phyloP scores from a whole-genome alignment of 176 grass and related monocot species.

The Echinochloa phyllopogon region DNA sequence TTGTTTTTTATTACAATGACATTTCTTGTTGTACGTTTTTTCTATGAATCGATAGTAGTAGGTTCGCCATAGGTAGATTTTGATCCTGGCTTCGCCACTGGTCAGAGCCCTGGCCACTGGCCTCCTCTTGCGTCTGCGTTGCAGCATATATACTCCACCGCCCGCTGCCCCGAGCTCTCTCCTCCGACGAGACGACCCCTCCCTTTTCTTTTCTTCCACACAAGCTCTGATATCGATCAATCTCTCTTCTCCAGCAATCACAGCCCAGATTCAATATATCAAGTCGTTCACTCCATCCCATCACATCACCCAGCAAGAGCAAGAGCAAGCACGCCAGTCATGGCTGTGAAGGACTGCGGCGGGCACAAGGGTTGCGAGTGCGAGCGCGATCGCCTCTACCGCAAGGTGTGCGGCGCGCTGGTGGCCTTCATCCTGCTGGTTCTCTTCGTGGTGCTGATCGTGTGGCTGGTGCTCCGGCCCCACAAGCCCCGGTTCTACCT shows the following conservation, averaged over 20 bases:
- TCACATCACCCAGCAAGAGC: too few species aligned
- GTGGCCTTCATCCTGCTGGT: background rate
- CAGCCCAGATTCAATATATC: too few species aligned
- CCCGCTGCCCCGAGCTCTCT: background rate
- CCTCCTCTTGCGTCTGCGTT: background rate
- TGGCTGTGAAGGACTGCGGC: slow-evolving; percentile 62
- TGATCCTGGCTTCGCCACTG: too few species aligned
- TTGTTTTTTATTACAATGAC: too few species aligned
- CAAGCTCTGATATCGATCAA: too few species aligned
- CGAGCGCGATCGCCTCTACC: slow-evolving; percentile 3
- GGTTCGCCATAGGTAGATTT: too few species aligned
- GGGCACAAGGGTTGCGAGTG: slow-evolving; percentile 54
- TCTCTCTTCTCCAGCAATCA: background rate
- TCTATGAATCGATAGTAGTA: too few species aligned
- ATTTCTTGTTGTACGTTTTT: too few species aligned
- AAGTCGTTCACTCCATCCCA: too few species aligned
- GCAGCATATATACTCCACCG: slow-evolving; percentile 35
- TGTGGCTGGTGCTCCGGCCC: slow-evolving; percentile 63
- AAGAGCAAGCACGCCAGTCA: too few species aligned
- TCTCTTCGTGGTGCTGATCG: slow-evolving; percentile 46
- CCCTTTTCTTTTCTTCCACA: too few species aligned
- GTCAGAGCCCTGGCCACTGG: too few species aligned
- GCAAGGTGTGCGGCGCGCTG: background rate
- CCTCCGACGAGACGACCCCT: background rate
- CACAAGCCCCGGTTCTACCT: slow-evolving; percentile 78